These are phyloP conservation scores for Neurospora crassa DNA, from an alignment of 2,329 filamentous ascomycete genomes.

Conservation along the genomic window DNA sequence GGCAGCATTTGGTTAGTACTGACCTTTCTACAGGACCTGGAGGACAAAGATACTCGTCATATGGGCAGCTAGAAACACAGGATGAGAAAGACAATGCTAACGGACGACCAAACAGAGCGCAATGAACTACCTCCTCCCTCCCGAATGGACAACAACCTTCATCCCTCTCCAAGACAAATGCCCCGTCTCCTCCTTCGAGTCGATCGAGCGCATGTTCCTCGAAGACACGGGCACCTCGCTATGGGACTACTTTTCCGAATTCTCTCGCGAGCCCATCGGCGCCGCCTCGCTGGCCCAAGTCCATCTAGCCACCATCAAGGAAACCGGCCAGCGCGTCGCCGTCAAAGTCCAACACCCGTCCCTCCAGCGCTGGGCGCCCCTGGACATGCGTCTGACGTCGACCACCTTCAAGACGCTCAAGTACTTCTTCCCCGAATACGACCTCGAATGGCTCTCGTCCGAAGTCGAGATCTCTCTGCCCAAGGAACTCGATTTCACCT, in stretches of 20 bases:
- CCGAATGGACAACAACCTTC: slow-evolving; percentile 92
- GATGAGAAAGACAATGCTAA: background rate
- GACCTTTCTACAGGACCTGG: background rate
- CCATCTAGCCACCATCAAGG: slow-evolving; percentile 75
- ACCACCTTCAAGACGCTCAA: slow-evolving; percentile 89
- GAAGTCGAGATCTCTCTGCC: slow-evolving; percentile 91
- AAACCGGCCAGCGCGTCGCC: slow-evolving; percentile 76
- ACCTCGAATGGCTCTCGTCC: slow-evolving; percentile 86
- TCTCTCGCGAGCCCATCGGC: slow-evolving; percentile 71
- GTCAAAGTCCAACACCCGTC: slow-evolving; percentile 95
- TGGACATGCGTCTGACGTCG: slow-evolving; percentile 77
- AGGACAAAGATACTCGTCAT: background rate
- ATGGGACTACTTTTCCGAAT: slow-evolving; percentile 77
- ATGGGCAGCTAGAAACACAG: no score
- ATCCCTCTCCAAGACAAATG: slow-evolving; percentile 94
- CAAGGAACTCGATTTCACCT: slow-evolving; percentile 80
- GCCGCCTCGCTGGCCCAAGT: slow-evolving; percentile 93
- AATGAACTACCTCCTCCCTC: slow-evolving; percentile 86
- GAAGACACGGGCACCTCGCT: slow-evolving; percentile 72
- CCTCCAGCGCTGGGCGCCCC: slow-evolving; percentile 77
- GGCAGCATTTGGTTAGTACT: slow-evolving; percentile 72
- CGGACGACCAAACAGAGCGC: slow-evolving; percentile 52
- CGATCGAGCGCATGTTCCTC: slow-evolving; percentile 78
- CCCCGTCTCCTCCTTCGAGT: slow-evolving; percentile 81
- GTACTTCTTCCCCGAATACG: slow-evolving; percentile 93